Percentiles rank a stretch among this genome's conserved stretches.
phyloP scores from a whole-genome alignment of 2,329 filamentous ascomycete species.

The Mycosphaerella sp. region DNA sequence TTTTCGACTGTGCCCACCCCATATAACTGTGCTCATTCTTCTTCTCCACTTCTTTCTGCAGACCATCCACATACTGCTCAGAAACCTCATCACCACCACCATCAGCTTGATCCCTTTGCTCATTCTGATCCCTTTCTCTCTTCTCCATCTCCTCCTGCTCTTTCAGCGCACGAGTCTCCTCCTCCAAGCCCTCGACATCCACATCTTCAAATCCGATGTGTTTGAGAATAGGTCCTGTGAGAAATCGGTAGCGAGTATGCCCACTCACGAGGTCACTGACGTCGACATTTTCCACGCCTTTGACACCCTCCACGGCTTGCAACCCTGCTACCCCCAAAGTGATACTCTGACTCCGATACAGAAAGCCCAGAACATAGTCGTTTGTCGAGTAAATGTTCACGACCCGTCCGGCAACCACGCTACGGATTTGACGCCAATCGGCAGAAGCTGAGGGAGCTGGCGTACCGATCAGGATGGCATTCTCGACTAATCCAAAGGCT shows the following conservation, averaged over 20 bases:
- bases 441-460: slow-evolving; percentile 65
- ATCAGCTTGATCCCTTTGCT: slow-evolving; percentile 24
- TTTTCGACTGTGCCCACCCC: slow-evolving; percentile 39
- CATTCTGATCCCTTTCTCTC: slow-evolving; percentile 23
- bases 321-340: slow-evolving; percentile 79
- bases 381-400: slow-evolving; percentile 86
- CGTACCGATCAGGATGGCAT: slow-evolving; percentile 73
- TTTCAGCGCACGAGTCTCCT: slow-evolving; percentile 38
- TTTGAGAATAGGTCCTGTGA: slow-evolving; percentile 46
- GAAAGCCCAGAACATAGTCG: slow-evolving; percentile 78
- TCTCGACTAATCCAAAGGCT: slow-evolving; percentile 78
- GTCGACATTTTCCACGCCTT: slow-evolving; percentile 56
- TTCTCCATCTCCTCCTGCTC: slow-evolving; percentile 37
- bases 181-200: slow-evolving; percentile 43
- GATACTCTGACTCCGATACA: slow-evolving; percentile 78
- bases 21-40: slow-evolving; percentile 42
- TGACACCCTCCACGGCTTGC: slow-evolving; percentile 62
- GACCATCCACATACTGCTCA: slow-evolving; percentile 30
- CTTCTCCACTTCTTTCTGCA: slow-evolving; percentile 40
- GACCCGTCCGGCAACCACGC: slow-evolving; percentile 71
- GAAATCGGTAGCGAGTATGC: slow-evolving; percentile 46
- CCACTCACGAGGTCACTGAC: slow-evolving; percentile 47
- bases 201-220: slow-evolving; percentile 50
- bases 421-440: slow-evolving; percentile 70
- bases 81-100: slow-evolving; percentile 29